A percentile compares a stretch with the other conserved stretches of the same genome.
Conservation (phyloP, 371 early-diverging fungal genomes). For the Apophysomyces trapeziformis region DNA sequence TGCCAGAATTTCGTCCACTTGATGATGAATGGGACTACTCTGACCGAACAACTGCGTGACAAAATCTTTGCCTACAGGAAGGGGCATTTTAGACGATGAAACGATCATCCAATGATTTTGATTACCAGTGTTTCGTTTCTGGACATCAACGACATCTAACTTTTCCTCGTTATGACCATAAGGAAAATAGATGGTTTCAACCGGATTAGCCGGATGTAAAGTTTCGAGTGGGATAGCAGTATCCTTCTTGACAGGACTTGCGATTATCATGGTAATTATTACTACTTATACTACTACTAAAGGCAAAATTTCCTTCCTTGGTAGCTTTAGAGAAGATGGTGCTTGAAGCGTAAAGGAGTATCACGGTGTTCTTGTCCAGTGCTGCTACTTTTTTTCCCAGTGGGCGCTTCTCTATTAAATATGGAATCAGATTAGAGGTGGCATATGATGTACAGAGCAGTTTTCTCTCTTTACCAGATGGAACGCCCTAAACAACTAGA, state of each 20-base stretch:
- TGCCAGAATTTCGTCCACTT: slow-evolving; percentile 37
- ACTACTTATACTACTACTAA: slow-evolving; percentile 42
- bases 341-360: slow-evolving; percentile 60
- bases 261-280: slow-evolving; percentile 51
- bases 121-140: slow-evolving; percentile 19
- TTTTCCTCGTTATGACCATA: slow-evolving; percentile 17
- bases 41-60: slow-evolving; percentile 43
- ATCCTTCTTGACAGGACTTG: slow-evolving; percentile 47
- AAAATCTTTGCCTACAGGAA: slow-evolving; percentile 26
- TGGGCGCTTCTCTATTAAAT: slow-evolving; percentile 13
- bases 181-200: slow-evolving; percentile 14
- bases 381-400: slow-evolving; percentile 52
- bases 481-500: slow-evolving; percentile 11
- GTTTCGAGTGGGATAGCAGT: slow-evolving; percentile 46
- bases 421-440: neutral
- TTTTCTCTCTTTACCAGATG: neutral
- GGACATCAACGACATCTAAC: slow-evolving; percentile 14
- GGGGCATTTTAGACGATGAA: neutral
- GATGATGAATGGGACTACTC: slow-evolving; percentile 18
- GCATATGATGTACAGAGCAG: neutral
- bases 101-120: neutral
- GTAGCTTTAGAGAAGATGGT: slow-evolving; percentile 60
- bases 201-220: slow-evolving; percentile 25
- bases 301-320: slow-evolving; percentile 52
- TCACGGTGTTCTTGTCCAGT: slow-evolving; percentile 57